These are phyloP conservation scores for Pleoardoris graminearum DNA, from an alignment of 2,329 filamentous ascomycete genomes.

Conservation along the genomic window DNA sequence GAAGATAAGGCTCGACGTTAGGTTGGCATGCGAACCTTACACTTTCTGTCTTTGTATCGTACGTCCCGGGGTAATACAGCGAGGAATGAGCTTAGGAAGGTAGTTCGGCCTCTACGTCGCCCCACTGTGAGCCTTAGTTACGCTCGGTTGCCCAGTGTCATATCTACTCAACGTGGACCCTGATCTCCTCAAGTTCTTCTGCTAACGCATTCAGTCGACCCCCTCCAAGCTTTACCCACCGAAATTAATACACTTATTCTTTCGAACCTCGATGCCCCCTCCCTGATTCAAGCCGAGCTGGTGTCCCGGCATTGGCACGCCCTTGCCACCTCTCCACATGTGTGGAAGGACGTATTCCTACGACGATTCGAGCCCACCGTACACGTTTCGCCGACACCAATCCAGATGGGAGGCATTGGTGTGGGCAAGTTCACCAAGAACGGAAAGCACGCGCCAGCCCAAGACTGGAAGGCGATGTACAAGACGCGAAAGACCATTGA, in stretches of 20 bases:
- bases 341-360: conserved; percentile 67
- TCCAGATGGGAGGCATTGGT: conserved; percentile 57
- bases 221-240: conserved; percentile 58
- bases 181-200: background rate
- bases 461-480: conserved; percentile 87
- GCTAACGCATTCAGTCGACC: conserved; percentile 48
- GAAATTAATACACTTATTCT: conserved; percentile 64
- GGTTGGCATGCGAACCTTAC: no score
- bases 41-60: background rate
- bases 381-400: conserved; percentile 50
- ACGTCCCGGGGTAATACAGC: conserved; percentile 19
- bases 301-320: conserved; percentile 62
- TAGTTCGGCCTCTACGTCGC: no score
- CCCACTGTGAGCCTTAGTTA: no score
- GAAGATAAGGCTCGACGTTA: no score
- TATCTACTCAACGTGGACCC: background rate
- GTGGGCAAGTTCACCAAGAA: conserved; percentile 52
- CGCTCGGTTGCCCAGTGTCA: no score
- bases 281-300: conserved; percentile 58
- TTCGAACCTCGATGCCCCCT: conserved; percentile 61
- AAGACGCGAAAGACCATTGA: conserved; percentile 75
- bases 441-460: conserved; percentile 55
- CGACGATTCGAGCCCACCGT: conserved; percentile 55
- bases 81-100: no score
- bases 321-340: conserved; percentile 59